Evolutionary conservation across 495 filamentous ascomycete genomes (phyloP).

Genomic region (Thermothielavioides terrestris): DNA sequence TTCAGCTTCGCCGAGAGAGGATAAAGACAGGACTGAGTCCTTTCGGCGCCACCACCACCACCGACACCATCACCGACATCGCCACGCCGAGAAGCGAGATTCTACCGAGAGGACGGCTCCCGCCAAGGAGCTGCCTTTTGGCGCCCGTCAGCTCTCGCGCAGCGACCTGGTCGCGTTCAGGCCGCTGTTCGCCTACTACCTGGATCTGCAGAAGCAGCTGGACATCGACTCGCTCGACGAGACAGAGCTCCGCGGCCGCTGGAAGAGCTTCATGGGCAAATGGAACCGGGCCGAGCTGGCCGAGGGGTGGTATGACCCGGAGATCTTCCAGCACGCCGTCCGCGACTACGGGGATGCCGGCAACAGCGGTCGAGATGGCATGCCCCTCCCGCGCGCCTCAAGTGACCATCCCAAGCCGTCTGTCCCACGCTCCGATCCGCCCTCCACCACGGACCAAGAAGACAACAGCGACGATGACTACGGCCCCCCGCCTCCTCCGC

Average conservation of each 20-base stretch:
- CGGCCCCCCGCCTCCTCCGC: conserved; percentile 54
- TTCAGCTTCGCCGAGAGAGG: not conserved
- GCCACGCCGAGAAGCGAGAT: not conserved
- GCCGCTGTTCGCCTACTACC: conserved; percentile 74
- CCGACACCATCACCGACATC: conserved; percentile 15
- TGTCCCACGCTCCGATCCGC: not conserved
- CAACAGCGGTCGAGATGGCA: not conserved
- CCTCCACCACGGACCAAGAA: conserved; percentile 17
- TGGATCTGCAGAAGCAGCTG: conserved; percentile 80
- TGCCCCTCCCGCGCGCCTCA: not conserved
- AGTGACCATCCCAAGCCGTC: not conserved
- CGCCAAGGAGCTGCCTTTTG: conserved; percentile 50
- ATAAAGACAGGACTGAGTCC: not conserved
- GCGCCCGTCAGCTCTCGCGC: conserved; percentile 55
- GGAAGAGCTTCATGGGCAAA: conserved; percentile 87
- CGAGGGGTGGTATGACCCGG: conserved; percentile 87
- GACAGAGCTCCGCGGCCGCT: conserved; percentile 68
- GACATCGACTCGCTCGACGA: conserved; percentile 55
- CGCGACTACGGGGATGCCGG: not conserved
- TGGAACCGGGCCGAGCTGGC: conserved; percentile 94
- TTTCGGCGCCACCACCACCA: conserved; percentile 6
- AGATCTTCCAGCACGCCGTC: conserved; percentile 37
- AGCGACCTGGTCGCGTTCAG: conserved; percentile 53
- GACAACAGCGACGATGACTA: conserved; percentile 54
- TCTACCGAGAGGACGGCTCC: not conserved